Conservation (phyloP, 2,329 filamentous ascomycete genomes). For the Penicillium sp. region DNA sequence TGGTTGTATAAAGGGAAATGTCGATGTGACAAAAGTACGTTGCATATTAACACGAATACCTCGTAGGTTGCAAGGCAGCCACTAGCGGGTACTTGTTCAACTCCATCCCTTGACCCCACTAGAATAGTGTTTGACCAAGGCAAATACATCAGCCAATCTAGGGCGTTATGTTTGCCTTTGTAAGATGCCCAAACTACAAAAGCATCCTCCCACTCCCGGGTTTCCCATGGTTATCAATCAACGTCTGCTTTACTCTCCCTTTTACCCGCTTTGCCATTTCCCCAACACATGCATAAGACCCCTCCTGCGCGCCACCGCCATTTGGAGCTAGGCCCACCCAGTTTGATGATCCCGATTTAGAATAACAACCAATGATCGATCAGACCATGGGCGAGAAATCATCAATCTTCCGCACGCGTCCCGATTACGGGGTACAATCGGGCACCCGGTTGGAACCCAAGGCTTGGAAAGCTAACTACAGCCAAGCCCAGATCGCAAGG, state of each 20-base stretch:
- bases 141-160: not conserved
- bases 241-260: not conserved
- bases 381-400: not conserved
- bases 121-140: not conserved
- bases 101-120: not conserved
- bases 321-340: not conserved
- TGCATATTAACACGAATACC: not conserved
- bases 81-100: not conserved
- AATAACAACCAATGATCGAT: not conserved
- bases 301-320: not conserved
- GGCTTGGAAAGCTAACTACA: not conserved
- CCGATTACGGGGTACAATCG: not conserved
- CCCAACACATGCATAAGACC: not conserved
- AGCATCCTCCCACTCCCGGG: not conserved
- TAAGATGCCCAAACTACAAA: not conserved
- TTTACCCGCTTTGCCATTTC: not conserved
- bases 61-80: not conserved
- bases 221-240: not conserved
- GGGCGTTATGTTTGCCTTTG: not conserved
- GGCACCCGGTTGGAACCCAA: not conserved
- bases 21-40: not conserved
- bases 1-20: not conserved
- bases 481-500: not conserved
- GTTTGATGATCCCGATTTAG: not conserved
- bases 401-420: not conserved